A percentile compares a stretch with the other conserved stretches of the same genome.
phyloP scores from a whole-genome alignment of 2,329 filamentous ascomycete genomes.

The Aspergillus chevalieri region DNA sequence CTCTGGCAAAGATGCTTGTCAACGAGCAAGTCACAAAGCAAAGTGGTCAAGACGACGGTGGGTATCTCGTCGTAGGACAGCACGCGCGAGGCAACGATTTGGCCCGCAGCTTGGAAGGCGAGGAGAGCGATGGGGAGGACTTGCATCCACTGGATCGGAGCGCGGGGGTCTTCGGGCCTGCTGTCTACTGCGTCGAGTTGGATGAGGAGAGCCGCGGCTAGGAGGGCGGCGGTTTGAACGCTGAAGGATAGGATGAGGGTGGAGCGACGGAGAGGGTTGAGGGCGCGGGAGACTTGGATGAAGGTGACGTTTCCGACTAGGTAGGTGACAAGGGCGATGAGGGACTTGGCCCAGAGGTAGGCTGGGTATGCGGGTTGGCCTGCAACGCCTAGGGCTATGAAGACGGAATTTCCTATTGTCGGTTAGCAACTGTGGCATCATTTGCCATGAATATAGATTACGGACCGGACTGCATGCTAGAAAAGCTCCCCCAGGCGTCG shows the following conservation, averaged over 20 bases:
- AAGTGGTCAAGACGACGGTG: constrained; percentile 27
- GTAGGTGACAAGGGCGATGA: constrained; percentile 25
- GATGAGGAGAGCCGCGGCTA: constrained; percentile 19
- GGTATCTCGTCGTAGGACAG: constrained; percentile 27
- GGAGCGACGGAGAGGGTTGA: constrained; percentile 18
- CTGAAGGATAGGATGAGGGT: constrained; percentile 26
- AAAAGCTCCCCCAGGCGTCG: constrained; percentile 25
- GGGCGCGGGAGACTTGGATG: constrained; percentile 17
- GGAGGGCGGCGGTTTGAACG: constrained; percentile 23
- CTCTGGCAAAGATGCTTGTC: constrained; percentile 14
- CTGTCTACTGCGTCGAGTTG: constrained; percentile 9
- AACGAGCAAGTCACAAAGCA: constrained; percentile 14
- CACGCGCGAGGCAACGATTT: constrained; percentile 26
- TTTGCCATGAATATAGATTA: neutral
- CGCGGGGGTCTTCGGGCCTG: neutral
- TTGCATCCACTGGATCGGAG: constrained; percentile 14
- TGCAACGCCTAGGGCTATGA: constrained; percentile 25
- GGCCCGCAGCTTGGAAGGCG: constrained; percentile 29
- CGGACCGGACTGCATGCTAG: constrained; percentile 26
- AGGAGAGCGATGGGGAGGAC: constrained; percentile 26
- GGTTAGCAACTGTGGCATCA: neutral
- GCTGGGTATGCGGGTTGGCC: constrained; percentile 16
- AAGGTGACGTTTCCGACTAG: constrained; percentile 27
- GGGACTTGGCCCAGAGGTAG: constrained; percentile 27
- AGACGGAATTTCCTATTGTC: constrained; percentile 28